Base-by-base conservation (phyloP, 1,139 yeast genomes). In the Casaregolazyma suthepensis region DNA sequence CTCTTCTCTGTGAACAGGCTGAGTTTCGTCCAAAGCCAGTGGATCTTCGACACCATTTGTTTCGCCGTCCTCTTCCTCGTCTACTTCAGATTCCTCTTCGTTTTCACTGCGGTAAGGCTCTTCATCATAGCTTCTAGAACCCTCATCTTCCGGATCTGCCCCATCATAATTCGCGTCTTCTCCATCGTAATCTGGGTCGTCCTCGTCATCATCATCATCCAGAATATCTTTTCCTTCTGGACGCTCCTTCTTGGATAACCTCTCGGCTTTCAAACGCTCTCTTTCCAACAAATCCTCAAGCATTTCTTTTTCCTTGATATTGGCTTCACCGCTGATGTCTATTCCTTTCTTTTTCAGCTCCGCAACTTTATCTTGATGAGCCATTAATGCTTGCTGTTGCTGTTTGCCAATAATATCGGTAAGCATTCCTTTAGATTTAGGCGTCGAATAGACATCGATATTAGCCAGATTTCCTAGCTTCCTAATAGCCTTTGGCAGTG, bases 201-300 rank as follows among this genome's bases (percentile, higher is more conserved):
- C 40, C 47, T 61, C 61, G 6, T 56, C 61, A 15, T 52, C 57
- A 7, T 53, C 50, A 17, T 59, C 59, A 17, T 50, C 54, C n/a
- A 51, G 56, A 20, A 59, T 59, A 18, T 59, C 66, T 10, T 61
- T 65, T 19, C 62, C 68, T 10, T 58, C 61, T 22, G 54, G 46
- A 4, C 43, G 46, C 10, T 60, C 63, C 4, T 64, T 66, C 2
- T 62, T 59, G 54, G 60, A 56, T 57, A 77, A 75, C 54, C 80
- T 87, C 54, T 75, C 76, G 60, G 75, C 78, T 79, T 74, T 51
- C 19, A 26, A 22, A 38, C 50, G 72, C 74, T 61, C 81, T 55
- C 80, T 75, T 59, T 85, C 89, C 59, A 85, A 72, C 47, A 85
- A 71, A n/a, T 71, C 68, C 56, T 76, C 81, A 2, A 76, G 74